Conservation (phyloP, 768 basidiomycete species). For the Trametes coccinea region DNA sequence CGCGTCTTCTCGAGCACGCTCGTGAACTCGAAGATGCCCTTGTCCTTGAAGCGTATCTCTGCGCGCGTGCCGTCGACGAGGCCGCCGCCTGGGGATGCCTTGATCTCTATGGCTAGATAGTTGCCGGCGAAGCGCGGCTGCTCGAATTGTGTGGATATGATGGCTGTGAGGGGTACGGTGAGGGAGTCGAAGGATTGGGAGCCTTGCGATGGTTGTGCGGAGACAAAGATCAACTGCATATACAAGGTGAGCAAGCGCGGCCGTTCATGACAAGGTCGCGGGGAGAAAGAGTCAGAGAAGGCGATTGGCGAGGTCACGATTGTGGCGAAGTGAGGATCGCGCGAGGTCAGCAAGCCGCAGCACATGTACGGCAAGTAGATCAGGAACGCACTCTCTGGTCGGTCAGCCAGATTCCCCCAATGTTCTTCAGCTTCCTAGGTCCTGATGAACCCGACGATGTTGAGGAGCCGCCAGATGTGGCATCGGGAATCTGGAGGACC, state of each 20-base stretch:
- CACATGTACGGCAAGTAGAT: not conserved
- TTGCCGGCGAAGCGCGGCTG: slow-evolving; percentile 75
- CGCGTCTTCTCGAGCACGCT: slow-evolving; percentile 74
- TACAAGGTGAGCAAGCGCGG: not conserved
- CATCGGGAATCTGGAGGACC: slow-evolving; percentile 56
- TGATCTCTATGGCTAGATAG: slow-evolving; percentile 64
- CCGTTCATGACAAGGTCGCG: not conserved
- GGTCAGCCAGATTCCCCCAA: slow-evolving; percentile 63
- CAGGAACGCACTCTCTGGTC: slow-evolving; percentile 63
- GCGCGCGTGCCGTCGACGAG: slow-evolving; percentile 61
- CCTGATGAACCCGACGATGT: slow-evolving; percentile 55
- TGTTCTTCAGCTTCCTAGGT: slow-evolving; percentile 54
- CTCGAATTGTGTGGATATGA: slow-evolving; percentile 70
- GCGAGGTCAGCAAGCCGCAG: not conserved
- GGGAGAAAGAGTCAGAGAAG: not conserved
- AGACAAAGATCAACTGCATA: slow-evolving; percentile 61
- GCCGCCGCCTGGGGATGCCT: slow-evolving; percentile 67
- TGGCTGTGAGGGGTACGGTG: slow-evolving; percentile 59
- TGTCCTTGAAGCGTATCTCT: slow-evolving; percentile 68
- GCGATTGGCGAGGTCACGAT: not conserved
- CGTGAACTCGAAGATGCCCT: slow-evolving; percentile 73
- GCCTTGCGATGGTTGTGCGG: slow-evolving; percentile 15
- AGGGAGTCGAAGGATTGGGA: slow-evolving; percentile 41
- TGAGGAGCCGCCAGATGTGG: slow-evolving; percentile 43
- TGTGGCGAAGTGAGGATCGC: slow-evolving; percentile 1